phyloP scores from a whole-genome alignment of 148 eudicot genomes.

The Drosera capensis region DNA sequence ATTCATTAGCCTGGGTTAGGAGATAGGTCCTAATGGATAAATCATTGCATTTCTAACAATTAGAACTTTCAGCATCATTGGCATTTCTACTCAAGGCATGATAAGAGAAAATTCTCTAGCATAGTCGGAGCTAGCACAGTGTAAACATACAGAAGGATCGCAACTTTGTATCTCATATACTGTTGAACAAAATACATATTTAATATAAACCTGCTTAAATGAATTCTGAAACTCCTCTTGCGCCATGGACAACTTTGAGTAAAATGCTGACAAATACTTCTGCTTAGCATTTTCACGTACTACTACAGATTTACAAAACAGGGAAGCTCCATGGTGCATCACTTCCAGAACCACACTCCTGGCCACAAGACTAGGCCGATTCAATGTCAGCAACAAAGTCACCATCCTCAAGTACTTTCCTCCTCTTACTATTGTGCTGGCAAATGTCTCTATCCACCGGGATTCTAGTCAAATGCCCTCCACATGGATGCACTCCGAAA shows the following conservation, averaged over 20 bases:
- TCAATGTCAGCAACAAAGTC: too few relatives aligned
- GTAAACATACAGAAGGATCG: too few relatives aligned
- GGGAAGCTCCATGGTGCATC: constrained; percentile 5
- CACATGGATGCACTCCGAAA: constrained; percentile 6
- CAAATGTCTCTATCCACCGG: constrained; percentile 13
- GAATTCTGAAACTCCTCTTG: constrained; percentile 77
- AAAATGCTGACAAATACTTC: constrained; percentile 54
- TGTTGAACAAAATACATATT: not conserved
- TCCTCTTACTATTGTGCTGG: too few relatives aligned
- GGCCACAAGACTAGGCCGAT: too few relatives aligned
- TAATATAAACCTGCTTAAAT: constrained; percentile 61
- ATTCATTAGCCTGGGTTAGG: too few relatives aligned
- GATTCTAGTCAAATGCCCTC: constrained; percentile 12
- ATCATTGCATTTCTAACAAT: too few relatives aligned
- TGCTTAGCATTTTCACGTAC: constrained; percentile 47
- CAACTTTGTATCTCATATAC: not conserved
- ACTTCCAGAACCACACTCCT: constrained; percentile 10
- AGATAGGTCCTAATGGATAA: too few relatives aligned
- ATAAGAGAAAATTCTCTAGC: too few relatives aligned
- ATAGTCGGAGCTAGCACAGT: too few relatives aligned
- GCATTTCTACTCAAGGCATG: too few relatives aligned
- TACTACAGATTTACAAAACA: constrained; percentile 23
- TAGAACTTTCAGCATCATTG: too few relatives aligned
- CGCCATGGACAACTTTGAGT: constrained; percentile 44
- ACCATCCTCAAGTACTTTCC: too few relatives aligned